Conservation (phyloP, 139 green algal species). For the Haematococcus lacustris region DNA sequence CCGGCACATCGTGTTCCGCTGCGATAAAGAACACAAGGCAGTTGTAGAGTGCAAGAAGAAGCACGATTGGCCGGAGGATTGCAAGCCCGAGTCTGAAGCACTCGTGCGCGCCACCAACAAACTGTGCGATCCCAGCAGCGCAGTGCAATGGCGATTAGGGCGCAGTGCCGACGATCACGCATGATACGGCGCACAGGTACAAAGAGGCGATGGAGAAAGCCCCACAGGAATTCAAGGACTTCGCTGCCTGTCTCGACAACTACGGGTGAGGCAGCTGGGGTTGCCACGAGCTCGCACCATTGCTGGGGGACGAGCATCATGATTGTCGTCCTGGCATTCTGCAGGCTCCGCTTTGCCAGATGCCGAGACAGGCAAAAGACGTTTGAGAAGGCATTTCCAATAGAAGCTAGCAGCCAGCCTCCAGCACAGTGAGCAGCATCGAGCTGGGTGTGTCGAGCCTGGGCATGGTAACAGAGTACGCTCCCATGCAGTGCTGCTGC, state of each 20-base stretch:
- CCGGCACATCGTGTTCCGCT: constrained; percentile 41
- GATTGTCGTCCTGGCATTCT: background rate
- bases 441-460: too few relatives aligned
- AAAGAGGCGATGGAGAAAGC: constrained; percentile 35
- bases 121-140: constrained; percentile 21
- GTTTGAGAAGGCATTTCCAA: constrained; percentile 35
- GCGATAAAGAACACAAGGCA: constrained; percentile 42
- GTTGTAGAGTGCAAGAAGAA: constrained; percentile 35
- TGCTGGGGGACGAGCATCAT: background rate
- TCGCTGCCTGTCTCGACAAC: constrained; percentile 36
- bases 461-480: too few relatives aligned
- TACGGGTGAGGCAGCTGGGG: constrained; percentile 30
- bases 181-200: constrained; percentile 36
- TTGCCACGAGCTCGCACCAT: background rate
- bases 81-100: constrained; percentile 40
- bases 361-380: constrained; percentile 44
- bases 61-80: constrained; percentile 45
- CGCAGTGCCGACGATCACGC: too few relatives aligned
- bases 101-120: constrained; percentile 39
- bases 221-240: constrained; percentile 40
- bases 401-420: constrained; percentile 15
- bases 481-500: too few relatives aligned
- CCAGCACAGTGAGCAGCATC: too few relatives aligned
- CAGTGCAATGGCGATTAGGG: too few relatives aligned
- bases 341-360: constrained; percentile 36